Percentiles rank a stretch among this genome's conserved stretches.
Conservation (phyloP, 169 alveolate genomes). For the Toxoplasma gondii region DNA sequence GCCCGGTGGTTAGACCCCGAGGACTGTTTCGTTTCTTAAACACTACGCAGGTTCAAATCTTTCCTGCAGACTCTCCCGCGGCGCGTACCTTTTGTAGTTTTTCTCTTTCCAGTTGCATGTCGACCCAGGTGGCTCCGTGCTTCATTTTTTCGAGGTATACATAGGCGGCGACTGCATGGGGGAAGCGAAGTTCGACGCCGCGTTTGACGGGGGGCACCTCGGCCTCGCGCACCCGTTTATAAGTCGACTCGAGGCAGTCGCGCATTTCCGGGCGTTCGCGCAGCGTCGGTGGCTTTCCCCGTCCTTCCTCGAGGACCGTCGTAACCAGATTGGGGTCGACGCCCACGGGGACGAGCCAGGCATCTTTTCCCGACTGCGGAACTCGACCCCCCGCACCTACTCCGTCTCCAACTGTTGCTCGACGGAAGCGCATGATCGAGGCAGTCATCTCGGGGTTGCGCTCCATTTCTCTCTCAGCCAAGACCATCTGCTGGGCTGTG, state of each 20-base stretch:
- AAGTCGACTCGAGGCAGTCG: not conserved
- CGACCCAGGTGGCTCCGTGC: slow-evolving; percentile 19
- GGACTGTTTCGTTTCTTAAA: too few relatives aligned
- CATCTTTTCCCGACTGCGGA: not conserved
- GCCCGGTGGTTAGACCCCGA: too few relatives aligned
- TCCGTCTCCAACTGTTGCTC: not conserved
- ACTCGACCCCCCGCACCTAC: not conserved
- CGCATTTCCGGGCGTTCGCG: not conserved
- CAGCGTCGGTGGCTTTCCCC: slow-evolving; percentile 9
- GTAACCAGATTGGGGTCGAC: slow-evolving; percentile 11
- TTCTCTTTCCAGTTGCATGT: slow-evolving; percentile 39
- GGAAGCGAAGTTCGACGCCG: slow-evolving; percentile 32
- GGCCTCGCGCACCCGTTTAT: slow-evolving; percentile 1
- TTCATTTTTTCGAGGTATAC: not conserved
- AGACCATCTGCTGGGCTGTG: slow-evolving; percentile 1
- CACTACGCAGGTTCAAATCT: too few relatives aligned
- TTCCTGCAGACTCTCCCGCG: not conserved
- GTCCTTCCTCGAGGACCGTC: not conserved
- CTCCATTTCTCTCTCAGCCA: not conserved
- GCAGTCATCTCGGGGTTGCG: slow-evolving; percentile 5
- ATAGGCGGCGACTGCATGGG: not conserved
- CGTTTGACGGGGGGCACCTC: slow-evolving; percentile 28
- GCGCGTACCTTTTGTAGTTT: not conserved
- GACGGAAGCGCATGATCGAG: not conserved
- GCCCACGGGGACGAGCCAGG: slow-evolving; percentile 29